Evolutionary conservation across 106 monocot genomes (phyloP), one percentile per base, ranked within the genome.

Genomic region (Dioscorea zingiberensis): DNA sequence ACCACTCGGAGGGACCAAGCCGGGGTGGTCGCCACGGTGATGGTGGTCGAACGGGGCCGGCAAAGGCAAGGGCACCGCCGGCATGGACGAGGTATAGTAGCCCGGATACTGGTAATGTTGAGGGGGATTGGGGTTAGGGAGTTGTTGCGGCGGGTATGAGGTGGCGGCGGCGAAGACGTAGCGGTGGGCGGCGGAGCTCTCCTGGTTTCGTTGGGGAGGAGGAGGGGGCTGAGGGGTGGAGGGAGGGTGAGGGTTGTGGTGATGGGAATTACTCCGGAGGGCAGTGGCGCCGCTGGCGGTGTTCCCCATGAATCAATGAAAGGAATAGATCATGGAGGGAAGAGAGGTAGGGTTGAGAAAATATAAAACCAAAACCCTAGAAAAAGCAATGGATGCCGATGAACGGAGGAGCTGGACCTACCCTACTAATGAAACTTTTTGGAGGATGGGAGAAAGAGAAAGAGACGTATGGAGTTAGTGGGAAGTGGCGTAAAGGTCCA

Each of bases 101-200:
- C 76, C 76, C 4, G 63, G 21, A 48, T 71, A 80, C 63, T 77
- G 80, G 53, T 80, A 77, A 63, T 78, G 79, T 26, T 63, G 78
- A 44, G 73, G 73, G 28, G 74, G 62, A 69, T 73, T 84, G 13
- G 83, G 83, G 75, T 76, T 76, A 4, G 86, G 80, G 74, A 82
- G 82, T n/a, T 85, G 80, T 19, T 83, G 86, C 2, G 83, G 78
- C 2, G 88, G 78, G 65, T 80, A 87, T 9, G 81, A 84, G 12
- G 85, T 75, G 13, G 88, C 88, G 11, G 88, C 85, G 14, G 93
- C 77, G 70, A 88, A 93, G 17, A 85, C 84, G 46, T 82, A 87
- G 45, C 80, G 84, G 73, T 87, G 85, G 3, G 70, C 83, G 16
- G 75, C 45, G 56, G 66, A 44, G 46, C 67, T 73, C 18, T 71